Evolutionary conservation across 2,329 filamentous ascomycete genomes (phyloP), one percentile per base, ranked within the genome.

Genomic region (Scleromitrula shiraiana): DNA sequence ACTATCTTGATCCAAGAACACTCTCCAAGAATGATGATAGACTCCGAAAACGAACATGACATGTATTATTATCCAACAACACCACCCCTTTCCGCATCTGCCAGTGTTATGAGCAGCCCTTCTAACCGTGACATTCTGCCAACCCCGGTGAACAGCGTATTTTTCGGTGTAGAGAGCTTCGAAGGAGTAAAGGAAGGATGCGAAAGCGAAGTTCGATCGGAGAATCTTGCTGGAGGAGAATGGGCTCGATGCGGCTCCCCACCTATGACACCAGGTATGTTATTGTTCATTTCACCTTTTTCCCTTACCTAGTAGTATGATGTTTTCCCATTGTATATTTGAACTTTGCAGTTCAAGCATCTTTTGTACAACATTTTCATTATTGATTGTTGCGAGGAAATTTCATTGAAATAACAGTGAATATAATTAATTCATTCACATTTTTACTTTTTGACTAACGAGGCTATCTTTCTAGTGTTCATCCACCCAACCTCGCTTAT

Each of bases 221-320:
- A 93, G 69, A 81, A 82, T 54, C 75, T 91, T 48, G 79, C 85
- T 44, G 75, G 73, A 55, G 74, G 85, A 55, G 85, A 91, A 59
- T 94, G 88, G 84, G 75, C 83, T 49, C 81, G 77, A 64, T 83
- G 81, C 51, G 77, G 78, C 50, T 95, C 90, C 26, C 89, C 90
- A 43, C 88, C 88, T 20, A 80, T 95, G 78, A 94, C 88, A 61
- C 89, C 90, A 78, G 81, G 88, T 95, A 83, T 73, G 88, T 79
- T 27, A 36, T 42, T 17, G 17, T 14, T 40, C 19, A 22, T 24
- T 27, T n/a, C 30, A 27, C 23, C 33, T 35, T 17, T 17, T 27
- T 42, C 7, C 10, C 43, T 19, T 8, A 42, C 40, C 41, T 42
- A 38, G 40, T 44, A 26, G 45, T 35, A n/a, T 20, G 8, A 10